A percentile compares a stretch with the other conserved stretches of the same genome.
phyloP scores from a whole-genome alignment of 177 flowering plant genomes.

The Vitis hybrid region DNA sequence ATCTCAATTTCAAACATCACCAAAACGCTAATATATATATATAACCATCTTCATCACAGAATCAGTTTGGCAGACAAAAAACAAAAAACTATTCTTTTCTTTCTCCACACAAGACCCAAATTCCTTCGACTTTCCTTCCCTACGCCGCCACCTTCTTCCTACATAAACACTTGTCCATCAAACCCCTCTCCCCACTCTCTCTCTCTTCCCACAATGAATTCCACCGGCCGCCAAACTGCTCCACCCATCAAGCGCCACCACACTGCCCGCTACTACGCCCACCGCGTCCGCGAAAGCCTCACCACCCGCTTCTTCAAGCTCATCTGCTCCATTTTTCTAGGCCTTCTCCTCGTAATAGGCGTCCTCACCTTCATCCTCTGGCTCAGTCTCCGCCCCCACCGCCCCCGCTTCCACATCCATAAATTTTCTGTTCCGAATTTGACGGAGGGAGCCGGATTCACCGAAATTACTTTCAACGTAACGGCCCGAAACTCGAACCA shows the following conservation, averaged over 20 bases:
- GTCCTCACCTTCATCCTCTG: constrained; percentile 70
- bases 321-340: constrained; percentile 61
- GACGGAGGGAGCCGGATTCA: constrained; percentile 46
- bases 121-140: constrained; percentile 7
- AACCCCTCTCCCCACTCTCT: too few relatives aligned
- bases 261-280: constrained; percentile 57
- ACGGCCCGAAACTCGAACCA: constrained; percentile 76
- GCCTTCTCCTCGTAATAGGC: constrained; percentile 57
- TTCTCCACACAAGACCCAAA: constrained; percentile 3
- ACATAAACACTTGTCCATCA: too few relatives aligned
- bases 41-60: too few relatives aligned
- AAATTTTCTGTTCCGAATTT: constrained; percentile 56
- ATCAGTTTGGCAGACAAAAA: too few relatives aligned
- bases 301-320: constrained; percentile 60
- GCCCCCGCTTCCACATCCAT: constrained; percentile 67
- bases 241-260: constrained; percentile 45
- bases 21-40: too few relatives aligned
- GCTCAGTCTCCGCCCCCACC: constrained; percentile 90
- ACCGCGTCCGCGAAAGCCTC: constrained; percentile 74
- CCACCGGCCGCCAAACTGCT: background rate
- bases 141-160: constrained; percentile 7
- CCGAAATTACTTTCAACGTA: constrained; percentile 52
- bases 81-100: constrained; percentile 14
- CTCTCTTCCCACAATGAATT: background rate
- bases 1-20: background rate